Base-by-base conservation (phyloP, 2,329 filamentous ascomycete genomes). In the Fusarium sp. region DNA sequence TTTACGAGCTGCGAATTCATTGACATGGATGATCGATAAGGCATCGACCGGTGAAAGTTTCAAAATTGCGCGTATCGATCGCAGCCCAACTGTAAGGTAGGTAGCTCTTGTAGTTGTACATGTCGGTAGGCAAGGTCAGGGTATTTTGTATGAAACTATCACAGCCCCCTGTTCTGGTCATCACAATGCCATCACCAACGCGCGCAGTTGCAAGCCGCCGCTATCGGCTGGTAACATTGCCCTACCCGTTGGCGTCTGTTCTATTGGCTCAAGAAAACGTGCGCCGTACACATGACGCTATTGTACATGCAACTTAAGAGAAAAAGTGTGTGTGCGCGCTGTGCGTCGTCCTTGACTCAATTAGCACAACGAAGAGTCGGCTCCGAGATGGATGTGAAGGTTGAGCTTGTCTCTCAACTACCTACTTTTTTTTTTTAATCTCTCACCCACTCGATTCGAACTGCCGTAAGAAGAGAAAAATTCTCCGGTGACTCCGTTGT, bases 201-300 rank as follows among this genome's bases (percentile, higher is more conserved):
- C 65, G 42, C 44, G 58, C 65, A 70, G 58, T 62, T 73, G 53
- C 31, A 72, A 66, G 64, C 74, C 71, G 64, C 74, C 71, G 65
- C 41, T 57, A 62, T 68, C 59, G 65, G 64, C 54, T 70, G 61
- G 61, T 62, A 75, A 58, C 71, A 70, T 72, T 76, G 52, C 65
- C 65, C 64, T 70, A 39, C 56, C 62, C 42, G 61, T 53, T 39
- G 65, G 62, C 56, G 45, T 46, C 47, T 67, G 41, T 35, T 73
- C 39, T 64, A 54, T 72, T 76, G 73, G 73, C 36, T 64, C 47
- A 57, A 46, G 49, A 31, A 58, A 69, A 58, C 54, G 62, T 62
- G 65, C 71, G 49, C 66, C 50, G 49, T 60, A 64, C 75, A 67
- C 69, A 76, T 77, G 75, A 68, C 75, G 71, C 71, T 76, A 73